Evolutionary conservation across 2,329 filamentous ascomycete genomes (phyloP).

Genomic region (Amesomyces nigricolor): DNA sequence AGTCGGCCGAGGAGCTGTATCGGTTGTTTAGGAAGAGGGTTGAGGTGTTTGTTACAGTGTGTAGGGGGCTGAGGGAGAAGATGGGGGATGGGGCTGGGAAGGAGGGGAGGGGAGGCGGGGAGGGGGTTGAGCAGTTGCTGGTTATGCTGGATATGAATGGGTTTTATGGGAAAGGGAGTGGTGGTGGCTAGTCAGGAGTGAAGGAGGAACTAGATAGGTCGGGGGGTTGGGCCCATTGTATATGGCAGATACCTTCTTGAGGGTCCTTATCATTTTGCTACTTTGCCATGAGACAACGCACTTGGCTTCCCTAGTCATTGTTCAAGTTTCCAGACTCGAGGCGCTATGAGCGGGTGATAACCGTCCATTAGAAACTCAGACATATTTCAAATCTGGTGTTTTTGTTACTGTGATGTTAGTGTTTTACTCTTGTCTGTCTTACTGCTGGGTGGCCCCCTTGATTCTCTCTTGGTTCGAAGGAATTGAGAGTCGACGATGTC

Average conservation of each 20-base stretch:
- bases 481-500: too few species aligned
- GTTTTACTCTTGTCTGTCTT: too few species aligned
- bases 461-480: too few species aligned
- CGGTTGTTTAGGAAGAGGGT: slow-evolving; percentile 64
- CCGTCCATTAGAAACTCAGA: too few species aligned
- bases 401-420: too few species aligned
- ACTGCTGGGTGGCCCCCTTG: too few species aligned
- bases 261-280: too few species aligned
- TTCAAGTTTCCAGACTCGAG: background rate
- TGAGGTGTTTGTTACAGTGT: slow-evolving; percentile 68
- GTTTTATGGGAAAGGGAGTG: slow-evolving; percentile 21
- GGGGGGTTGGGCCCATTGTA: background rate
- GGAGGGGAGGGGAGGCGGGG: slow-evolving; percentile 26
- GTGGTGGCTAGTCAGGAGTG: background rate
- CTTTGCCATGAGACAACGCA: too few species aligned
- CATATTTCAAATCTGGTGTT: too few species aligned
- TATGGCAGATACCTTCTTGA: background rate
- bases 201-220: background rate
- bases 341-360: too few species aligned
- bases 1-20: slow-evolving; percentile 48
- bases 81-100: slow-evolving; percentile 33
- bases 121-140: slow-evolving; percentile 26
- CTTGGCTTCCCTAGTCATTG: background rate
- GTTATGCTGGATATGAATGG: slow-evolving; percentile 30
- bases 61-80: slow-evolving; percentile 61